Evolutionary conservation across 2,329 filamentous ascomycete species (phyloP).

Genomic region (Hirsutella thompsonii): DNA sequence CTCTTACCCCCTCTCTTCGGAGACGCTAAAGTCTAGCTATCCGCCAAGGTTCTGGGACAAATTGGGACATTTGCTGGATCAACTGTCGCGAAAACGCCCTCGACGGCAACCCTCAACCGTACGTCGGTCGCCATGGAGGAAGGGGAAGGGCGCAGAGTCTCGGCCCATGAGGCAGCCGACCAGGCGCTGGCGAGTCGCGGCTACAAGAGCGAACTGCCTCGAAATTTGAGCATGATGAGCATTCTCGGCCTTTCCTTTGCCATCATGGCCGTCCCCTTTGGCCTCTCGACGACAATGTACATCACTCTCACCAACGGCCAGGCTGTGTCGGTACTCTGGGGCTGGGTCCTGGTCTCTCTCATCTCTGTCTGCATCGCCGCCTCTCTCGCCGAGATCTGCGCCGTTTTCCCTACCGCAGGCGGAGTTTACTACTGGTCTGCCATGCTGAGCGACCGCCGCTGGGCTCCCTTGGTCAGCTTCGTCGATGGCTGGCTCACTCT

Average conservation of each 20-base stretch:
- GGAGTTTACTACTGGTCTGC: constrained; percentile 67
- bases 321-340: constrained; percentile 62
- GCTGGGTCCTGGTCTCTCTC: constrained; percentile 46
- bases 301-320: constrained; percentile 57
- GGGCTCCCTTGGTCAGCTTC: constrained; percentile 53
- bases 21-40: too few relatives aligned
- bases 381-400: constrained; percentile 60
- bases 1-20: too few relatives aligned
- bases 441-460: constrained; percentile 46
- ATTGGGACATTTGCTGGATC: too few relatives aligned
- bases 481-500: constrained; percentile 64
- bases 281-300: constrained; percentile 33
- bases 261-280: constrained; percentile 38
- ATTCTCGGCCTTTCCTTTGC: constrained; percentile 36
- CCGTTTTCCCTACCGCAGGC: constrained; percentile 48
- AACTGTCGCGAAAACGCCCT: too few relatives aligned
- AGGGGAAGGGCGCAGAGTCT: constrained; percentile 5
- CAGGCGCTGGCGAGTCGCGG: constrained; percentile 32
- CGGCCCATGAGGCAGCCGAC: constrained; percentile 19
- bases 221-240: constrained; percentile 35
- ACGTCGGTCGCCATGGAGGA: constrained; percentile 3
- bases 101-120: too few relatives aligned
- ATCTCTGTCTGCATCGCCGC: constrained; percentile 62
- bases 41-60: too few relatives aligned
- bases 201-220: constrained; percentile 35